Conservation (phyloP, 1,284 basidiomycete genomes). For the Microbotryomycetes sp. region DNA sequence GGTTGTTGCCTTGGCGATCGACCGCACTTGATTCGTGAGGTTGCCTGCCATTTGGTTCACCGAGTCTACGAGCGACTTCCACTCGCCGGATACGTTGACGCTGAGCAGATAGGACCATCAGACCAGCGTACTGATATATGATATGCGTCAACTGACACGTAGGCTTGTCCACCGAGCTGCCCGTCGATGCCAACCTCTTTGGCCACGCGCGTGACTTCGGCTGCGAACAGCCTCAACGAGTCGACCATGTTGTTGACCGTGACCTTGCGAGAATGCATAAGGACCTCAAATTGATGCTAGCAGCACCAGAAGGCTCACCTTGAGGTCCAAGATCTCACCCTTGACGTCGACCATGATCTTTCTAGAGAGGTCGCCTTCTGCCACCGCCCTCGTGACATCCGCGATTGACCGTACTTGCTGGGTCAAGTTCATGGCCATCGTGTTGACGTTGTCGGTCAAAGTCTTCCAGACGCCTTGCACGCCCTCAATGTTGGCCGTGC, state of each 20-base stretch:
- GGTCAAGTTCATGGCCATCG: constrained; percentile 61
- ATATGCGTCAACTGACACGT: constrained; percentile 11
- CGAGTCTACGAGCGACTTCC: constrained; percentile 44
- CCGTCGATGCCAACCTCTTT: constrained; percentile 54
- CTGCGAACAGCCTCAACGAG: constrained; percentile 86
- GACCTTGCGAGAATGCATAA: constrained; percentile 6
- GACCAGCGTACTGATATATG: not conserved
- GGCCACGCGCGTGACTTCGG: constrained; percentile 90
- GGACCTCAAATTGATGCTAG: not conserved
- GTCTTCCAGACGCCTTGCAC: constrained; percentile 45
- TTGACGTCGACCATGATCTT: constrained; percentile 95
- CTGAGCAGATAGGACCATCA: constrained; percentile 16
- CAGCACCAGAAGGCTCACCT: constrained; percentile 49
- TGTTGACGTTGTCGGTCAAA: constrained; percentile 39
- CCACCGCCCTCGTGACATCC: constrained; percentile 57
- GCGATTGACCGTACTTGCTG: constrained; percentile 51
- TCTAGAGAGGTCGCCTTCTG: constrained; percentile 85
- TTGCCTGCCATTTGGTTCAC: constrained; percentile 47
- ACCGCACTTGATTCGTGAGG: constrained; percentile 41
- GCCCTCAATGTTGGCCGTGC: constrained; percentile 45
- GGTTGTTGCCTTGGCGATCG: constrained; percentile 69
- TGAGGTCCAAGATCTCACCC: constrained; percentile 93
- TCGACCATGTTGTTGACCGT: constrained; percentile 71
- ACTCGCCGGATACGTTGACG: constrained; percentile 45
- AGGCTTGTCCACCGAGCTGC: constrained; percentile 36